phyloP scores from a whole-genome alignment of 768 basidiomycete genomes.

The Macrolepiota albuminosa region DNA sequence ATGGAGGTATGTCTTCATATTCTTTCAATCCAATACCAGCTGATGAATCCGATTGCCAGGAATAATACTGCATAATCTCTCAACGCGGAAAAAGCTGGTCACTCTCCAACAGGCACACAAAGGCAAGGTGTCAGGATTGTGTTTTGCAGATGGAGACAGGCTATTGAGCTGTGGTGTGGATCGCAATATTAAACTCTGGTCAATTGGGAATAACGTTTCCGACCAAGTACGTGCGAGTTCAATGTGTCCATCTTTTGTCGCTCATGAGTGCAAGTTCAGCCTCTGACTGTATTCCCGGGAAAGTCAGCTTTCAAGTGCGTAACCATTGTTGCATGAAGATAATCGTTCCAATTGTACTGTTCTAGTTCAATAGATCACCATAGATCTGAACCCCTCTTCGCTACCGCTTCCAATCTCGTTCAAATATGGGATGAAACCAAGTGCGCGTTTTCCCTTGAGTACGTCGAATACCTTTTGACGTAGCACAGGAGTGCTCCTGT shows the following conservation, averaged over 20 bases:
- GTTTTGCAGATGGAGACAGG: conserved; percentile 59
- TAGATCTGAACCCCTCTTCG: conserved; percentile 82
- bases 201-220: conserved; percentile 29
- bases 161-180: conserved; percentile 82
- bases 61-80: conserved; percentile 80
- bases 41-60: conserved; percentile 37
- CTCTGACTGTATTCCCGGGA: conserved; percentile 74
- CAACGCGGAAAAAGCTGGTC: conserved; percentile 46
- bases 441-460: conserved; percentile 34
- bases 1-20: conserved; percentile 68
- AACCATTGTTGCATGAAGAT: neutral
- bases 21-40: neutral
- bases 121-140: conserved; percentile 80
- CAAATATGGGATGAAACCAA: conserved; percentile 99
- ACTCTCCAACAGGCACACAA: conserved; percentile 72
- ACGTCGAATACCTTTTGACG: conserved; percentile 3
- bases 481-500: conserved; percentile 68
- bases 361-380: conserved; percentile 92
- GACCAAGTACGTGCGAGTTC: conserved; percentile 28
- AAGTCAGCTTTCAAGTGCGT: conserved; percentile 90
- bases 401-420: conserved; percentile 88
- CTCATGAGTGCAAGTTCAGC: conserved; percentile 31
- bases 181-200: conserved; percentile 80
- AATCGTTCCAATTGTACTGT: conserved; percentile 9
- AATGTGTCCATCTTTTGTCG: neutral